Percentiles rank a stretch among this genome's conserved stretches.
Conservation (phyloP, 139 green algal genomes). For the Chlorella sorokiniana region DNA sequence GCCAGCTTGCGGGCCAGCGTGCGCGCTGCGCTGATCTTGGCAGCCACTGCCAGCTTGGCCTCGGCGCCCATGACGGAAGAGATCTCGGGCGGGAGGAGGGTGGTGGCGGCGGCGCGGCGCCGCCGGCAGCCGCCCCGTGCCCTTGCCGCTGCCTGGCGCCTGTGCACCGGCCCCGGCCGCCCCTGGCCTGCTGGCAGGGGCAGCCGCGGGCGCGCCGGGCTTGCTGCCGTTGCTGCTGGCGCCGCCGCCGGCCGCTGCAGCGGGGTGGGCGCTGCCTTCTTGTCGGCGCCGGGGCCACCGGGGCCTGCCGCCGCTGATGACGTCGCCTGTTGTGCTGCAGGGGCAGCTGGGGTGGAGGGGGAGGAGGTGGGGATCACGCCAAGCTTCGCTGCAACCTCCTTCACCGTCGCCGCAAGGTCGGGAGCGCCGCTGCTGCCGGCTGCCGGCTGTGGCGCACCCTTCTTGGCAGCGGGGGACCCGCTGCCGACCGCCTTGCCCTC, state of each 20-base stretch:
- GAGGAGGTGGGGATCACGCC: neutral
- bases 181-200: too few species aligned
- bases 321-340: neutral
- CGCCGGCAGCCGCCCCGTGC: neutral
- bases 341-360: neutral
- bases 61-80: slow-evolving; percentile 6
- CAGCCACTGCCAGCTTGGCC: slow-evolving; percentile 45
- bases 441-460: neutral
- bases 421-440: neutral
- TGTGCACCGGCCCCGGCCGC: neutral
- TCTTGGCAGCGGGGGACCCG: neutral
- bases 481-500: neutral
- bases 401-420: neutral
- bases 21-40: slow-evolving; percentile 67
- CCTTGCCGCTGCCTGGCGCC: neutral
- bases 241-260: neutral
- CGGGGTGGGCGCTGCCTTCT: neutral
- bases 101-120: neutral
- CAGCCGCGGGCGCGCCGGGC: too few species aligned
- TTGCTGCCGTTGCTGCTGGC: neutral
- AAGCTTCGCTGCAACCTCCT: slow-evolving; percentile 1
- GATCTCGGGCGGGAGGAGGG: neutral
- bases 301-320: neutral
- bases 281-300: neutral
- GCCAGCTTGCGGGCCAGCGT: slow-evolving; percentile 78